These are phyloP conservation scores for Vitellaria paradoxa DNA, from an alignment of 179 eudicot genomes.

Conservation along the genomic window DNA sequence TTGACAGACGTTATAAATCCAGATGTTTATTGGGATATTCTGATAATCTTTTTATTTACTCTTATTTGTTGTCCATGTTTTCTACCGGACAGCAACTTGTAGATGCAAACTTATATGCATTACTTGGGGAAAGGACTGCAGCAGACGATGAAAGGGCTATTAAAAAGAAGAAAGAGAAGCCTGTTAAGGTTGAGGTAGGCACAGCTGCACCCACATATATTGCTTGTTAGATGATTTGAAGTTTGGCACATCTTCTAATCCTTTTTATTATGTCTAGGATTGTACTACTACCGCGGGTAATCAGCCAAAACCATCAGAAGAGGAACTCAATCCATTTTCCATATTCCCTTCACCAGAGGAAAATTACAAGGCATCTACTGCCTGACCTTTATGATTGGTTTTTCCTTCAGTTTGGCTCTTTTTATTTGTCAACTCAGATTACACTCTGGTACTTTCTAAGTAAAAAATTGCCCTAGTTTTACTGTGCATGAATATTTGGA, in stretches of 20 bases:
- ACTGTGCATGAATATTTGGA: not conserved
- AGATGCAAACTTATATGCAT: constrained; percentile 56
- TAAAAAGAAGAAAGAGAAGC: not conserved
- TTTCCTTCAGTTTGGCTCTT: not conserved
- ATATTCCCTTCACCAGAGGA: constrained; percentile 90
- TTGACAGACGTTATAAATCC: not conserved
- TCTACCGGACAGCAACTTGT: constrained; percentile 60
- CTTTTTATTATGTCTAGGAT: constrained; percentile 40
- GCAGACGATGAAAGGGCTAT: constrained; percentile 85
- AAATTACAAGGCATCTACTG: constrained; percentile 63
- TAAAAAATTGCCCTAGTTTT: not conserved
- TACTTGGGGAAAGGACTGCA: constrained; percentile 86
- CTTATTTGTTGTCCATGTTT: constrained; percentile 9
- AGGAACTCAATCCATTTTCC: constrained; percentile 78
- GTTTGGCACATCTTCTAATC: not conserved
- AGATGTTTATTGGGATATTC: not conserved
- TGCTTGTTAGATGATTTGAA: not conserved
- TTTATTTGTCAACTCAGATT: not conserved
- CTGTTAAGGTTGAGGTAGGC: not conserved
- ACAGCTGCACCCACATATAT: not conserved
- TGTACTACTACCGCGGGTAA: constrained; percentile 33
- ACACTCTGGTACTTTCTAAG: not conserved
- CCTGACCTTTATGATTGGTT: not conserved
- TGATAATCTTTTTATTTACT: not conserved
- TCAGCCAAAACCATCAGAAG: constrained; percentile 66